Percentiles rank a stretch among this genome's conserved stretches.
Conservation (phyloP, 169 alveolate genomes). For the Plasmodium knowlesi region DNA sequence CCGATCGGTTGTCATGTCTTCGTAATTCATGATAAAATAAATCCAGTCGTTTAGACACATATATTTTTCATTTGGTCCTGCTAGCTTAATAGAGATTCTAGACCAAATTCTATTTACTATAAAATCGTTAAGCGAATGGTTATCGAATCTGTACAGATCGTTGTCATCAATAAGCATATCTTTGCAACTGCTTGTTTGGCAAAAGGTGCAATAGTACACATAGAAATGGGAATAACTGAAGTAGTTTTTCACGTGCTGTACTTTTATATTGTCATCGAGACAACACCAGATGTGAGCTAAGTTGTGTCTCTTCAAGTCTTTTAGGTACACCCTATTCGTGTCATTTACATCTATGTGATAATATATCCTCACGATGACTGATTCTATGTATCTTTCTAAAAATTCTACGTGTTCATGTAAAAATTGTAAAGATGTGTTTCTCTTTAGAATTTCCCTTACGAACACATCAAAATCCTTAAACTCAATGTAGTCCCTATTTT, state of each 20-base stretch:
- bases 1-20: slow-evolving; percentile 70
- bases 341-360: slow-evolving; percentile 67
- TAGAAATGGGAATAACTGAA: slow-evolving; percentile 74
- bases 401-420: slow-evolving; percentile 54
- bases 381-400: slow-evolving; percentile 74
- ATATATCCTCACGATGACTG: slow-evolving; percentile 62
- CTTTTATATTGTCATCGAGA: slow-evolving; percentile 58
- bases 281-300: slow-evolving; percentile 75
- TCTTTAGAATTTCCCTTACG: slow-evolving; percentile 52
- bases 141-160: slow-evolving; percentile 69
- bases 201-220: slow-evolving; percentile 70
- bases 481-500: slow-evolving; percentile 18
- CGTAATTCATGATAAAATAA: slow-evolving; percentile 70
- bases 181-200: slow-evolving; percentile 75
- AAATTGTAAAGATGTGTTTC: slow-evolving; percentile 55
- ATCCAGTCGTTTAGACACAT: slow-evolving; percentile 74
- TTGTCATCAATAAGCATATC: slow-evolving; percentile 74
- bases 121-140: slow-evolving; percentile 71
- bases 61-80: slow-evolving; percentile 73
- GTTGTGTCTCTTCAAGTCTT: slow-evolving; percentile 40
- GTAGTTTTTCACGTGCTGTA: slow-evolving; percentile 41
- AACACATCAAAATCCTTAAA: slow-evolving; percentile 66
- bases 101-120: slow-evolving; percentile 75
- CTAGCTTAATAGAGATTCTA: slow-evolving; percentile 45
- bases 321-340: slow-evolving; percentile 60